These are phyloP conservation scores for Colletotrichum sp. DNA, from an alignment of 2,329 filamentous ascomycete genomes.

Conservation along the genomic window DNA sequence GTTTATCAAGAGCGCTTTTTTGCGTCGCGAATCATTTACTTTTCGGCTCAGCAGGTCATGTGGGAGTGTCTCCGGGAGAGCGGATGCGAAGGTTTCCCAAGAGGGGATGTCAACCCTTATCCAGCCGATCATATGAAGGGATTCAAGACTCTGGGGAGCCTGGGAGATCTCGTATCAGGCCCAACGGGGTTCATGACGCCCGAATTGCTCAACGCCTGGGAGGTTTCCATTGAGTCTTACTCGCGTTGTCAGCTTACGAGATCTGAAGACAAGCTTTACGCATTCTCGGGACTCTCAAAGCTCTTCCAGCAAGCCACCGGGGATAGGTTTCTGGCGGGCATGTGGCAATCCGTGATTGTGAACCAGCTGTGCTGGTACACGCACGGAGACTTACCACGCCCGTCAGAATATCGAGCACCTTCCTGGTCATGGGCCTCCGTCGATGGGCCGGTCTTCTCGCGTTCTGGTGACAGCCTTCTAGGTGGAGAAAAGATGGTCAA, in stretches of 20 bases:
- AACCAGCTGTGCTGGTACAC: background rate
- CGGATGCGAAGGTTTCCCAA: background rate
- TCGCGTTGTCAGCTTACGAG: background rate
- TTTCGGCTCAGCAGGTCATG: background rate
- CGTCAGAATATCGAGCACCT: background rate
- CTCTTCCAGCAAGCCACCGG: background rate
- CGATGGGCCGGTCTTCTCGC: background rate
- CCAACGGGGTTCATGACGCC: background rate
- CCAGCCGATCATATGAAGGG: background rate
- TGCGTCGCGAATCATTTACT: background rate
- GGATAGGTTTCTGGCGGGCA: background rate
- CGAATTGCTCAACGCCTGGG: background rate
- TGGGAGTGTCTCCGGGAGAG: background rate
- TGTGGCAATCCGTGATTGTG: background rate
- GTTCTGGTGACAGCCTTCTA: background rate
- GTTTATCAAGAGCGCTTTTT: background rate
- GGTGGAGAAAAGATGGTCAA: background rate
- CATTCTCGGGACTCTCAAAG: background rate
- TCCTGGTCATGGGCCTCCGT: background rate
- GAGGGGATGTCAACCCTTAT: background rate
- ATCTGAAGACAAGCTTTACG: background rate
- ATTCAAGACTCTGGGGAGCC: background rate
- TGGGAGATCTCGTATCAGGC: background rate
- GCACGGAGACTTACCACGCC: background rate
- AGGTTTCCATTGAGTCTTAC: background rate